Evolutionary conservation across 2,329 filamentous ascomycete genomes (phyloP), one percentile per base, ranked within the genome.

Genomic region (Pseudohalonectria lignicola): DNA sequence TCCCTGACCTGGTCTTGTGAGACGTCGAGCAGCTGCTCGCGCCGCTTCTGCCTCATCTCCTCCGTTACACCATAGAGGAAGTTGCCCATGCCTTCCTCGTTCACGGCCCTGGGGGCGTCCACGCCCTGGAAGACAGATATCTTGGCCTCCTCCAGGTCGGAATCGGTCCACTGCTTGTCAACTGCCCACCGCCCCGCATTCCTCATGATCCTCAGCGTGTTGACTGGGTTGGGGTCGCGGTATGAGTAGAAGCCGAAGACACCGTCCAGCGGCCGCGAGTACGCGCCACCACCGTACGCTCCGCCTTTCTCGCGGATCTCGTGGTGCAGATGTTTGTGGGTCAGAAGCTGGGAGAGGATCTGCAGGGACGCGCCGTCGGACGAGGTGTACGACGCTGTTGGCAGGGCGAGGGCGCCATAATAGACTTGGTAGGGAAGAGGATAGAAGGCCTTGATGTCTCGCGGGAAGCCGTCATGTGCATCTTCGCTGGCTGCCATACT

Each of bases 241-340:
- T 98, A 98, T 32, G 85, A 90, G 63, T 94, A 95, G 64, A 95
- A 93, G 13, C 86, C 86, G 49, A 98, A 96, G 1, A 94, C 59
- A 18, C 88, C 90, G 47, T 86, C 82, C 7, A 94, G 64, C 0
- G 82, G 76, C 18, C 79, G 78, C 32, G 83, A 81, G 55, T 86
- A 90, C 2, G 92, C 90, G 12, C 88, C 87, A 17, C 86, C 92
- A 32, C 92, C 92, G 49, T 98, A 98, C 0, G 92, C 92, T 28
- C 92, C 92, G 23, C 92, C 92, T 61, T 96, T 96, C 56, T 98
- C 92, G 39, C 92, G 84, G 47, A 98, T 95, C 60, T 96, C 92
- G 48, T 94, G 90, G 55, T 98, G 92, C 20, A 98, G 70, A 54
- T 95, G 85, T 60, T 94, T 95, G 64, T 98, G 90, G 1, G 90